Evolutionary conservation across 2,329 filamentous ascomycete genomes (phyloP), one percentile per base, ranked within the genome.

Genomic region (Exophiala phaeomuriformis): DNA sequence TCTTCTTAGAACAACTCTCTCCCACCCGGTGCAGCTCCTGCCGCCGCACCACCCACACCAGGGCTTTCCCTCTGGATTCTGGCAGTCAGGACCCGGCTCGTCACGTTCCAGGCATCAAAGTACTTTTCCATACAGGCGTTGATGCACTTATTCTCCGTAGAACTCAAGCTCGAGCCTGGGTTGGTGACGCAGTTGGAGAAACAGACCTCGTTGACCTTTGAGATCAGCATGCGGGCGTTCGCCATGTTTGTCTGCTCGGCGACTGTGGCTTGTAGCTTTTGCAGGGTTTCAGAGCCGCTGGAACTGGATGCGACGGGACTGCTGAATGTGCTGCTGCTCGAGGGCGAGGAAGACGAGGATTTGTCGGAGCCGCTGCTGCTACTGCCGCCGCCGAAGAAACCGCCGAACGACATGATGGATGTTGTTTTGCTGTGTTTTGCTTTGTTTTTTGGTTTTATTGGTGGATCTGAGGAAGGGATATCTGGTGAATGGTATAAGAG

Each of bases 71-170:
- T 76, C 69, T 84, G 81, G 70, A 82, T 70, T 62, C 80, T 77
- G 58, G 71, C 70, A 65, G 88, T 80, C 68, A 88, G 89, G 39
- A 83, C 77, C 45, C 76, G 70, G 73, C 83, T 86, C 65, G 88
- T 83, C 59, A 79, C 74, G 72, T 90, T 90, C 87, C 87, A 91
- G 7, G 85, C 79, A 32, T 77, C 73, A 77, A 90, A 88, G 76
- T 90, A 91, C 71, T 90, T 90, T 65, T 90, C 86, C 81, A 90
- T 87, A 75, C 87, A 91, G 56, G 79, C 76, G 19, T 79, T 86
- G 66, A 87, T 77, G 74, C 87, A 91, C 27, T 79, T 76, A 66
- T 82, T 76, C 69, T 91, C 87, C 70, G 78, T 71, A 70, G 77
- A 80, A 47, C 83, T 84, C 52, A 90, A 72, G 50, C 80, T 82